Evolutionary conservation across 2,329 filamentous ascomycete genomes (phyloP), one percentile per base, ranked within the genome.

Genomic region (Clonostachys sp.): DNA sequence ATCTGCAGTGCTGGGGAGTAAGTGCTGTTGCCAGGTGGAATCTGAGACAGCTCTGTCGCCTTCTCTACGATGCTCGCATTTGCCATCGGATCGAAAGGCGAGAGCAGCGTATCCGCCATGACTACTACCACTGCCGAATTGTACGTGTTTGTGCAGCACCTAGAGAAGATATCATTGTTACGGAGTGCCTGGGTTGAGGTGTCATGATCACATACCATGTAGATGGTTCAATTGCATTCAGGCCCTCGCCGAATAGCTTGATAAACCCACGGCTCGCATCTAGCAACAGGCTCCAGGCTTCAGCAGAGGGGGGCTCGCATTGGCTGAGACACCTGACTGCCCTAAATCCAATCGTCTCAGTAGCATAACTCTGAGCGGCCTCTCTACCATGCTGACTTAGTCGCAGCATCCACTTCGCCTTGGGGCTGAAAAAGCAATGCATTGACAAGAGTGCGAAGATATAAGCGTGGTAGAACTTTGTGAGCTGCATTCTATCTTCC

Each of bases 401-500:
- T 3, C 52, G 51, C 45, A 60, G 57, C 6, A 71, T 51, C 68
- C 69, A 72, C 2, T 67, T 61, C 0, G 64, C 60, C 5, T 65
- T 56, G 10, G 60, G 49, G n/a, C 63, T 66, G 33, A 67, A 71
- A 3, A 72, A 56, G 3, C 70, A 67, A 30, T 71, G 67, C 1
- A 62, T 59, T 54, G 61, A 64, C 12, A 66, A 57, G n/a, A 66
- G 57, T 1, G 62, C 64, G 34, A 65, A 45, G 2, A 71, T 44
- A 34, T 66, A 71, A 2, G 61, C 57, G 43, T 69, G 66, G 33
- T 71, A 60, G 60, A 73, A 61, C 39, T 65, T 62, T 16, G 62
- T 52, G 2, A 65, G 54, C 35, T 45, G 34, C 9, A 46, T 33
- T 30, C 24, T 30, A 30, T 30, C 24, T 30, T 30, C 24, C 24